phyloP scores from a whole-genome alignment of 352 stramenopile genomes.

The Albugo laibachii region DNA sequence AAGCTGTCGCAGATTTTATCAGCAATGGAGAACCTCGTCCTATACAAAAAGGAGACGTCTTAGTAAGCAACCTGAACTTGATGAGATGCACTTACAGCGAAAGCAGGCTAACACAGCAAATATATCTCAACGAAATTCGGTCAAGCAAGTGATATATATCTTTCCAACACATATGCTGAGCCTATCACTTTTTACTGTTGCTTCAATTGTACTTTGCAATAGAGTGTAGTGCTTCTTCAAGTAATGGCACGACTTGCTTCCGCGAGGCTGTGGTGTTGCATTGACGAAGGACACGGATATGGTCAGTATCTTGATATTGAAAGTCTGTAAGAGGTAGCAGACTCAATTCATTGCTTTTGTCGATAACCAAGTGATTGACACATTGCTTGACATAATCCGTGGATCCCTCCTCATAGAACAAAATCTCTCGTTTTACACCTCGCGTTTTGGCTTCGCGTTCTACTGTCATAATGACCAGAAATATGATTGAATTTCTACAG shows the following conservation, averaged over 20 bases:
- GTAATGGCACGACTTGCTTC: constrained; percentile 60
- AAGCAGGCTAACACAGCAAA: no score
- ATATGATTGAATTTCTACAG: constrained; percentile 22
- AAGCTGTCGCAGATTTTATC: no score
- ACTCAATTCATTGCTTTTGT: constrained; percentile 18
- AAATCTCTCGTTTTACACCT: constrained; percentile 25
- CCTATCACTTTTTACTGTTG: no score
- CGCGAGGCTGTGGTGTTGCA: constrained; percentile 34
- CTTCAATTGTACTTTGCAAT: no score
- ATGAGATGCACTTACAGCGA: no score
- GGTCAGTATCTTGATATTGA: constrained; percentile 8
- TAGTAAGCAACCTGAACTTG: no score
- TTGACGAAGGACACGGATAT: constrained; percentile 27
- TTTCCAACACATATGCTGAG: no score
- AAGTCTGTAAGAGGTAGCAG: constrained; percentile 19
- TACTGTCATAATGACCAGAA: constrained; percentile 58
- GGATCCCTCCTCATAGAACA: constrained; percentile 22
- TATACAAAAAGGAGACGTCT: no score
- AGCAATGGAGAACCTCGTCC: no score
- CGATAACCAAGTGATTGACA: constrained; percentile 14
- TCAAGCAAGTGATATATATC: no score
- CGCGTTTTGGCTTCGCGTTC: constrained; percentile 17
- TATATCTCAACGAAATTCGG: no score
- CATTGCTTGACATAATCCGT: constrained; percentile 6
- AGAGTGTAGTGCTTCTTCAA: constrained; percentile 19